These are phyloP conservation scores for Pythium myriotylum DNA, from an alignment of 352 stramenopile genomes.

Conservation along the genomic window DNA sequence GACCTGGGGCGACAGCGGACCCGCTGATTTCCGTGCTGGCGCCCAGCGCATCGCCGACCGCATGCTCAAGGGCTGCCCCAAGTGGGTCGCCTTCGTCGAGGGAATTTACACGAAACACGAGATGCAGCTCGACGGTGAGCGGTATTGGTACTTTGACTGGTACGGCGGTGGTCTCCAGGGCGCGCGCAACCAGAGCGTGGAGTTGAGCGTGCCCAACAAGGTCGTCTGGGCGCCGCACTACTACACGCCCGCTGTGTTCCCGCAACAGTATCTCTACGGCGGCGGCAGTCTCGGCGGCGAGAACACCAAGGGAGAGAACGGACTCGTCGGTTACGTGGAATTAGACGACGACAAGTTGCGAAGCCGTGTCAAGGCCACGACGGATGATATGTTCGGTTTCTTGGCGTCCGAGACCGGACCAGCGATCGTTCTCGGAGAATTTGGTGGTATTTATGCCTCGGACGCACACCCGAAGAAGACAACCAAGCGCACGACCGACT, in stretches of 20 bases:
- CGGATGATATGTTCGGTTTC: slow-evolving; percentile 81
- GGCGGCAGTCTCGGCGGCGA: slow-evolving; percentile 36
- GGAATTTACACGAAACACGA: slow-evolving; percentile 56
- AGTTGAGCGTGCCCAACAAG: slow-evolving; percentile 69
- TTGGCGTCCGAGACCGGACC: slow-evolving; percentile 50
- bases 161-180: slow-evolving; percentile 75
- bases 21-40: slow-evolving; percentile 57
- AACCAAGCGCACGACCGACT: slow-evolving; percentile 73
- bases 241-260: slow-evolving; percentile 75
- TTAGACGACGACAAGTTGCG: slow-evolving; percentile 55
- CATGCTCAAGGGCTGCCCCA: slow-evolving; percentile 73
- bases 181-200: slow-evolving; percentile 41
- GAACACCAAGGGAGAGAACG: slow-evolving; percentile 23
- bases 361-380: slow-evolving; percentile 55
- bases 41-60: slow-evolving; percentile 68
- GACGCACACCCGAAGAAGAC: slow-evolving; percentile 70
- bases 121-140: slow-evolving; percentile 45
- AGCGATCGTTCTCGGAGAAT: slow-evolving; percentile 75
- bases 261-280: slow-evolving; percentile 78
- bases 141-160: slow-evolving; percentile 77
- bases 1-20: slow-evolving; percentile 54
- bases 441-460: slow-evolving; percentile 72
- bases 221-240: slow-evolving; percentile 83
- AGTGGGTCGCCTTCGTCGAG: slow-evolving; percentile 82
- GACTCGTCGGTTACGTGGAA: slow-evolving; percentile 54